Percentiles rank a stretch among this genome's conserved stretches.
Evolutionary conservation across 2,329 filamentous ascomycete genomes (phyloP).

Genomic region (Fusarium sp.): DNA sequence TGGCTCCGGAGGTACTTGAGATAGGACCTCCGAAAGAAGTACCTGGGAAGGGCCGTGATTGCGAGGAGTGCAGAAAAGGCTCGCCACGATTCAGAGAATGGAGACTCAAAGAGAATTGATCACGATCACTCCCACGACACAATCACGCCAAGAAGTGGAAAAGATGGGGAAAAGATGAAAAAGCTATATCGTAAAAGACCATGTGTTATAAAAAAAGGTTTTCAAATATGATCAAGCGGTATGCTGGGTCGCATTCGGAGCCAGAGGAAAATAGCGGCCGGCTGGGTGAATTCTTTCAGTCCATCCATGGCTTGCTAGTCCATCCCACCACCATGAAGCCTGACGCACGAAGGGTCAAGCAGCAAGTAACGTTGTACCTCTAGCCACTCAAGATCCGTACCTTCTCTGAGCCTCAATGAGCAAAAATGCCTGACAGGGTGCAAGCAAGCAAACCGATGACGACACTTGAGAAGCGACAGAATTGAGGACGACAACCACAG

Average conservation of each 20-base stretch:
- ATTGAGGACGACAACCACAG: slow-evolving; percentile 14
- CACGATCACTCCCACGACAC: background rate
- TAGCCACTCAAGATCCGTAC: slow-evolving; percentile 23
- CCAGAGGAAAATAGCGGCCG: background rate
- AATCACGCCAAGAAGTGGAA: background rate
- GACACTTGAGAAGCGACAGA: slow-evolving; percentile 9
- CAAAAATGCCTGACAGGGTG: slow-evolving; percentile 5
- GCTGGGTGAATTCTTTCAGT: background rate
- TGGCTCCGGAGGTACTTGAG: slow-evolving; percentile 5
- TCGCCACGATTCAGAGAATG: background rate
- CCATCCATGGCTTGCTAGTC: slow-evolving; percentile 4
- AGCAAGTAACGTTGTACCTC: slow-evolving; percentile 30
- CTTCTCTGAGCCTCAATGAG: slow-evolving; percentile 36
- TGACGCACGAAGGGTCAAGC: slow-evolving; percentile 36
- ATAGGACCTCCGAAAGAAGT: slow-evolving; percentile 6
- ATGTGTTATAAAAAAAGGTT: background rate
- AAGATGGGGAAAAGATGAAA: background rate
- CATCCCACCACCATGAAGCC: slow-evolving; percentile 36
- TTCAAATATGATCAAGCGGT: background rate
- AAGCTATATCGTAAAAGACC: background rate
- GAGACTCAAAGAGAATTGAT: background rate
- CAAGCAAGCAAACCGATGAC: slow-evolving; percentile 25
- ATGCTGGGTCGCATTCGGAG: background rate
- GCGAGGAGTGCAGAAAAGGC: background rate
- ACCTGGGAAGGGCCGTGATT: slow-evolving; percentile 3